Evolutionary conservation across 768 basidiomycete species (phyloP).

Genomic region (Pleurotus tuoliensis): DNA sequence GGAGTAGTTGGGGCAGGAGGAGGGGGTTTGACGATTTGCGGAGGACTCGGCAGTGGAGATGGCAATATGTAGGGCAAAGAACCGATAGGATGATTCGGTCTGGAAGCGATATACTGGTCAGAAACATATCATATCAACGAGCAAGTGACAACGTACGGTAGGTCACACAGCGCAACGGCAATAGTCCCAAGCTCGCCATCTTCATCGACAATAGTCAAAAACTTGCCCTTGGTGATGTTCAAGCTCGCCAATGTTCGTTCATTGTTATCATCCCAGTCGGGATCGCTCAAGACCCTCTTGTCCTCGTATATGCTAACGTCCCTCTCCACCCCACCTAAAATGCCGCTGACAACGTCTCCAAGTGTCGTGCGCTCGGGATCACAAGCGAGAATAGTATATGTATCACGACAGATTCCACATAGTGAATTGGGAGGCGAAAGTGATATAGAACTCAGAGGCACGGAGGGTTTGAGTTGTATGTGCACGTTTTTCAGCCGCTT

Average conservation of each 20-base stretch:
- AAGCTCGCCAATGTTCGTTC: slow-evolving; percentile 79
- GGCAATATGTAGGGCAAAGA: slow-evolving; percentile 61
- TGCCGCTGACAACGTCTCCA: slow-evolving; percentile 64
- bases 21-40: slow-evolving; percentile 34
- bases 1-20: slow-evolving; percentile 38
- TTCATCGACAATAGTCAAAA: slow-evolving; percentile 86
- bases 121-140: no score
- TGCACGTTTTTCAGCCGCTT: slow-evolving; percentile 69
- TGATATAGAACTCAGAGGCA: slow-evolving; percentile 70
- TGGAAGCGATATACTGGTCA: slow-evolving; percentile 19
- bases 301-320: slow-evolving; percentile 87
- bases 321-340: slow-evolving; percentile 53
- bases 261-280: slow-evolving; percentile 90
- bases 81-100: slow-evolving; percentile 52
- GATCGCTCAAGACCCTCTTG: slow-evolving; percentile 82
- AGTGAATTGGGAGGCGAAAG: slow-evolving; percentile 66
- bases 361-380: slow-evolving; percentile 69
- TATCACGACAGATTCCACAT: slow-evolving; percentile 86
- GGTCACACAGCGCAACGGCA: slow-evolving; percentile 58
- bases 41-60: slow-evolving; percentile 55
- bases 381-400: slow-evolving; percentile 71
- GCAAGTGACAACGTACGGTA: slow-evolving; percentile 57
- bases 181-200: slow-evolving; percentile 74
- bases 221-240: slow-evolving; percentile 78
- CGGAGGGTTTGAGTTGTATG: slow-evolving; percentile 70